A percentile compares a stretch with the other conserved stretches of the same genome.
Evolutionary conservation across 2,329 filamentous ascomycete genomes (phyloP).

Genomic region (Aspergillus pseudoterreus): DNA sequence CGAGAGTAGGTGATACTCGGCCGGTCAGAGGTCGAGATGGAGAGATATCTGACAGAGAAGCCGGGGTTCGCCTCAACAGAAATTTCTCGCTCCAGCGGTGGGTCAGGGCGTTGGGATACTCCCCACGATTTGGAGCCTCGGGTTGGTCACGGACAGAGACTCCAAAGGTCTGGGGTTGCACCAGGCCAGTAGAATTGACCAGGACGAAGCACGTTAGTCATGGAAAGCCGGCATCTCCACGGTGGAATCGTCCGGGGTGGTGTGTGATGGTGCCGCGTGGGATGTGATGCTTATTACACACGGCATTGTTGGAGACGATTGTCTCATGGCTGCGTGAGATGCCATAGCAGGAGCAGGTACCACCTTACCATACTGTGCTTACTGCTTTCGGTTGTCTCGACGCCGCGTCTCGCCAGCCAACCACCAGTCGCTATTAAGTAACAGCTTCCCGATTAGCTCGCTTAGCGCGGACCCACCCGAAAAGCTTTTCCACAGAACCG

Average conservation of each 20-base stretch:
- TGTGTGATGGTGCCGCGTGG: too few relatives aligned
- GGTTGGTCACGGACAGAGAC: not conserved
- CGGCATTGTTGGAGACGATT: too few relatives aligned
- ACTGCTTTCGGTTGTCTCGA: not conserved
- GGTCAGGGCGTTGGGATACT: slow-evolving; percentile 2
- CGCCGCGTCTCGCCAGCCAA: not conserved
- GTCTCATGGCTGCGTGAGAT: too few relatives aligned
- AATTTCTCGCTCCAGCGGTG: slow-evolving; percentile 3
- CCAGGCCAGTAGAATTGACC: not conserved
- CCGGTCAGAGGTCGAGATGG: not conserved
- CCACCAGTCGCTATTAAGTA: not conserved
- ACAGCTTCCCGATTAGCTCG: not conserved
- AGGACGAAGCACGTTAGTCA: too few relatives aligned
- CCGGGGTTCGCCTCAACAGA: not conserved
- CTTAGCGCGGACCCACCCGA: not conserved
- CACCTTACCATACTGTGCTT: too few relatives aligned
- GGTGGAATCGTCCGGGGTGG: too few relatives aligned
- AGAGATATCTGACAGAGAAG: too few relatives aligned
- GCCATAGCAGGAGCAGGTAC: too few relatives aligned
- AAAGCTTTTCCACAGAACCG: not conserved
- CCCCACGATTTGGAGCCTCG: not conserved
- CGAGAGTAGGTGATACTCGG: not conserved
- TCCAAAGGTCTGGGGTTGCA: not conserved
- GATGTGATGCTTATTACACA: too few relatives aligned
- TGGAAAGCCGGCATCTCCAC: too few relatives aligned